Evolutionary conservation across 805 yeast species (phyloP).

Genomic region (Brettanomyces custersianus): DNA sequence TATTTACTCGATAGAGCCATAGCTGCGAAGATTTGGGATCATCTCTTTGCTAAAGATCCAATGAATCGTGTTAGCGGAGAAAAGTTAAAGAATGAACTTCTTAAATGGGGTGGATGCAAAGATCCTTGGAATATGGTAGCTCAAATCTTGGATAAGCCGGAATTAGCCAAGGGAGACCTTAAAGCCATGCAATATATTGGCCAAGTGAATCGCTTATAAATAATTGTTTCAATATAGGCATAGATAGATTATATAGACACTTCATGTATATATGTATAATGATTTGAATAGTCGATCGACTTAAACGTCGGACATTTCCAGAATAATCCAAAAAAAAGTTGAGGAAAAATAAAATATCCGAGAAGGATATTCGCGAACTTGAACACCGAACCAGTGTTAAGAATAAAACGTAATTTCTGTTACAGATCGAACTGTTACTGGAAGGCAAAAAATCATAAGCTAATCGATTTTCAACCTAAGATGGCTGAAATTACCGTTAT

Average conservation of each 20-base stretch:
- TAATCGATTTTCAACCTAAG: background rate
- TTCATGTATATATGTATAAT: background rate
- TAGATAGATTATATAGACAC: background rate
- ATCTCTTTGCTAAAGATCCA: constrained; percentile 63
- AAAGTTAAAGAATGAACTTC: constrained; percentile 55
- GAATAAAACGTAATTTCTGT: too few relatives aligned
- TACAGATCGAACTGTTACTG: too few relatives aligned
- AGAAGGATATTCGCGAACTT: too few relatives aligned
- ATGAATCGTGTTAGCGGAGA: constrained; percentile 67
- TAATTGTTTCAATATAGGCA: background rate
- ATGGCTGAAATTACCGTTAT: constrained; percentile 14
- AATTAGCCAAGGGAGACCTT: constrained; percentile 55
- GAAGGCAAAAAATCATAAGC: too few relatives aligned
- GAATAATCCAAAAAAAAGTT: too few relatives aligned
- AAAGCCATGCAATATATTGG: constrained; percentile 58
- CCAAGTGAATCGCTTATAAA: constrained; percentile 2
- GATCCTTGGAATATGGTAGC: constrained; percentile 86
- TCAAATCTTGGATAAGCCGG: constrained; percentile 60
- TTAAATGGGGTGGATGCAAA: constrained; percentile 90
- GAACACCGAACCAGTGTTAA: too few relatives aligned
- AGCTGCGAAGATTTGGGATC: constrained; percentile 77
- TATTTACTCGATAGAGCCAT: constrained; percentile 88
- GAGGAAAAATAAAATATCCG: too few relatives aligned
- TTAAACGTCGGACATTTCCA: too few relatives aligned
- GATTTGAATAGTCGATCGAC: too few relatives aligned